phyloP scores from a whole-genome alignment of 805 yeast species.

The Spathaspora sp. region DNA sequence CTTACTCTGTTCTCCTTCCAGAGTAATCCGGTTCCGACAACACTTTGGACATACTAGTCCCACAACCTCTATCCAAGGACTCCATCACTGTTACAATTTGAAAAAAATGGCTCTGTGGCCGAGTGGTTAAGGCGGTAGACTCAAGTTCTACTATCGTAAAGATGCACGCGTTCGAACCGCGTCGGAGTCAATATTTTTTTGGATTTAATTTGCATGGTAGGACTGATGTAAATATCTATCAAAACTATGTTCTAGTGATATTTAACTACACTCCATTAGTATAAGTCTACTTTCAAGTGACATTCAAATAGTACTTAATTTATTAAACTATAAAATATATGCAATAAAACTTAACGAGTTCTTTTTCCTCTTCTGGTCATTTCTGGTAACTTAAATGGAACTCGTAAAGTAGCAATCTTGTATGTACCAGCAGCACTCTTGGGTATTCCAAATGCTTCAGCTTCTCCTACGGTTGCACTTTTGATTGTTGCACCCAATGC shows the following conservation, averaged over 20 bases:
- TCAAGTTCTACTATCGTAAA: neutral
- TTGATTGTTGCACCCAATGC: slow-evolving; percentile 81
- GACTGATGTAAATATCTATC: too few relatives aligned
- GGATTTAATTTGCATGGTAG: too few relatives aligned
- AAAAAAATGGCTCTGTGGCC: neutral
- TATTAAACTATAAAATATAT: too few relatives aligned
- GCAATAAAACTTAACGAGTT: neutral
- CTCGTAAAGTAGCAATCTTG: slow-evolving; percentile 79
- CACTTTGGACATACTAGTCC: too few relatives aligned
- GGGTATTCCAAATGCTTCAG: slow-evolving; percentile 67
- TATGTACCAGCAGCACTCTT: slow-evolving; percentile 57
- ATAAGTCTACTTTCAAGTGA: too few relatives aligned
- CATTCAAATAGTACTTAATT: too few relatives aligned
- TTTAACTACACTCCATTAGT: too few relatives aligned
- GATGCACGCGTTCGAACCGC: neutral
- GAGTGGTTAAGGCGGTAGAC: neutral
- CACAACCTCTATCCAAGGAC: too few relatives aligned
- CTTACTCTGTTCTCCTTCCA: neutral
- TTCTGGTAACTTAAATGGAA: slow-evolving; percentile 88
- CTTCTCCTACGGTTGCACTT: slow-evolving; percentile 67
- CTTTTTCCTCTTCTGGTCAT: slow-evolving; percentile 58
- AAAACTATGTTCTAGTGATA: too few relatives aligned
- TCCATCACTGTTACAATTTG: too few relatives aligned
- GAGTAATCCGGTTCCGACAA: too few relatives aligned
- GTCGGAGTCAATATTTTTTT: neutral